Evolutionary conservation across 108 stramenopile genomes (phyloP), one percentile per base, ranked within the genome.

Genomic region (Skeletonema menzelii): DNA sequence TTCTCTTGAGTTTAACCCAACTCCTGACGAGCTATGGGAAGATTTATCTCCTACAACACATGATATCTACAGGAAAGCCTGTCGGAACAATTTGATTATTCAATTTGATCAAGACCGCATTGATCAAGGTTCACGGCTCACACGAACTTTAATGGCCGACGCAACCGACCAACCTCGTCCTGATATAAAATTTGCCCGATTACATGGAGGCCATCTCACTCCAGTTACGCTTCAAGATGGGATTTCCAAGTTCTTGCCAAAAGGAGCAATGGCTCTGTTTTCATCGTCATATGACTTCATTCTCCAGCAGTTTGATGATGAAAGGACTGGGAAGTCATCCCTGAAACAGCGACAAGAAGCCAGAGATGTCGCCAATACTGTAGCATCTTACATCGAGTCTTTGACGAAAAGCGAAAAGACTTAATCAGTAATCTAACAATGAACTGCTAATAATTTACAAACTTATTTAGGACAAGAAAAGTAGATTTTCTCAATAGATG

Each of bases 21-120:
- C 87, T 17, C 91, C 94, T 13, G 80, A 88, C 22, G 86, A 83
- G 44, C 70, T 94, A 3, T 94, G 93, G 93, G 80, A 85, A 30
- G 87, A 85, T 19, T 28, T 94, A 10, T 71, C 77, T 56, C 31
- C 77, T 34, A 22, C 72, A 35, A 47, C n/a, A 7, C 22, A 44
- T 31, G 63, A 77, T 1, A 77, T 77, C 27, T 62, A 77, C 17
- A 69, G 81, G 27, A 88, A 85, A 26, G 58, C 27, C 13, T 78
- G 91, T 47, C 77, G 73, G 34, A 72, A 89, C 40, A 95, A 90
- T 35, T 72, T 95, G 70, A 56, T 95, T 42, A 88, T 95, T 0
- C 94, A 95, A 66, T 92, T 95, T 76, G 91, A 91, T 37, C 70
- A 92, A 26, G 93, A 95, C 67, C 71, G 67, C 1, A 85, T 95